Evolutionary conservation across 1,284 basidiomycete species (phyloP).

Genomic region (Malassezia arunalokei): DNA sequence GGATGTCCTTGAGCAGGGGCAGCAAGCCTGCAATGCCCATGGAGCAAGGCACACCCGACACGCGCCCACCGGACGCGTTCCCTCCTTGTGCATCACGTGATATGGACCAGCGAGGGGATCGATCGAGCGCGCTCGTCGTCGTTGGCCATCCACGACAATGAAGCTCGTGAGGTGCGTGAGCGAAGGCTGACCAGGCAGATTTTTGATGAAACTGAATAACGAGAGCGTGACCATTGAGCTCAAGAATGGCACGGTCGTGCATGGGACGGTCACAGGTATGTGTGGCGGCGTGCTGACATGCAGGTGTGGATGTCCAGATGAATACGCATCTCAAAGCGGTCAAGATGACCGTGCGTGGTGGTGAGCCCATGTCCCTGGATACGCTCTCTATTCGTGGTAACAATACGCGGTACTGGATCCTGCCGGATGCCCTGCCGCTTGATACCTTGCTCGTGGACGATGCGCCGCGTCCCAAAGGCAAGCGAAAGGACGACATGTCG

Average conservation of each 20-base stretch:
- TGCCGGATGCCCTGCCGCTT: conserved; percentile 87
- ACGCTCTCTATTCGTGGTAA: conserved; percentile 46
- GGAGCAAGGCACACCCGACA: no score
- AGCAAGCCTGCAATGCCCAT: conserved; percentile 80
- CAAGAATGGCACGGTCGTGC: conserved; percentile 89
- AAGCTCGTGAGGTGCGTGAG: conserved; percentile 41
- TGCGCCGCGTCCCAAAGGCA: conserved; percentile 77
- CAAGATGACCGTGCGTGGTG: conserved; percentile 82
- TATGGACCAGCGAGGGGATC: neutral
- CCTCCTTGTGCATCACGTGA: conserved; percentile 3
- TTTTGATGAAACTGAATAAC: conserved; percentile 99
- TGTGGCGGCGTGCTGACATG: neutral
- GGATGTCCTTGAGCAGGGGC: conserved; percentile 76
- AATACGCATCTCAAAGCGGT: conserved; percentile 94
- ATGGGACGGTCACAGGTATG: conserved; percentile 91
- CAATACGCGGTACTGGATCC: conserved; percentile 69
- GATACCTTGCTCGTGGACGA: conserved; percentile 95
- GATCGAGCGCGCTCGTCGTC: neutral
- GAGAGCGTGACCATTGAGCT: conserved; percentile 97
- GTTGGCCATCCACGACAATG: conserved; percentile 21
- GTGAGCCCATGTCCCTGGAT: conserved; percentile 58
- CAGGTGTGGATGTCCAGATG: conserved; percentile 53
- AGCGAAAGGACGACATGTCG: conserved; percentile 30
- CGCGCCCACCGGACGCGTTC: no score
- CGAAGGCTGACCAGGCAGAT: conserved; percentile 51